Evolutionary conservation across 108 stramenopile species (phyloP).

Genomic region (Mayamaea pseudoterrestris): DNA sequence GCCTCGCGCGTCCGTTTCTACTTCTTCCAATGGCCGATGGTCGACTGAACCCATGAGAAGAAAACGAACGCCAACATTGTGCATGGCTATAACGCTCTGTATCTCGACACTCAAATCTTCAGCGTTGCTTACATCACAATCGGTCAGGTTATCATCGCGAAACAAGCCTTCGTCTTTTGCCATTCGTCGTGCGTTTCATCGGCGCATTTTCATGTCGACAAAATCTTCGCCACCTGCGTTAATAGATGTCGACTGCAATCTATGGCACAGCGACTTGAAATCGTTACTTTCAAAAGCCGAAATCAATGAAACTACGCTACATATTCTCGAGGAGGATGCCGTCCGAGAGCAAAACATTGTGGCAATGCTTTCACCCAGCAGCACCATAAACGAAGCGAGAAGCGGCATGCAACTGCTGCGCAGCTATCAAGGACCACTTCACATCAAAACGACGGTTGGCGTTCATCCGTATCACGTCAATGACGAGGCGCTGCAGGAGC

Average conservation of each 20-base stretch:
- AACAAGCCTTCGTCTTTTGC: too few relatives aligned
- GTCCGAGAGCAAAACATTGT: constrained; percentile 37
- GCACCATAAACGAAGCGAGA: constrained; percentile 48
- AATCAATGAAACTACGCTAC: constrained; percentile 4
- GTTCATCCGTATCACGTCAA: constrained; percentile 70
- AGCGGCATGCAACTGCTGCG: neutral
- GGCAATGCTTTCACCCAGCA: constrained; percentile 60
- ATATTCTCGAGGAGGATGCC: constrained; percentile 34
- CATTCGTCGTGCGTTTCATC: too few relatives aligned
- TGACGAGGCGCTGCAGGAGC: constrained; percentile 16
- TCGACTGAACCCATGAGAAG: too few relatives aligned
- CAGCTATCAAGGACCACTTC: neutral
- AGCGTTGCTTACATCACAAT: too few relatives aligned
- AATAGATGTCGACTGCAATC: constrained; percentile 49
- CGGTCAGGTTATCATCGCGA: too few relatives aligned
- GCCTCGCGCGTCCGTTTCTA: too few relatives aligned
- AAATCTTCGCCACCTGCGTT: constrained; percentile 15
- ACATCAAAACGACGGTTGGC: constrained; percentile 43
- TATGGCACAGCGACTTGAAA: constrained; percentile 30
- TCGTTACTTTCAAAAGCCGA: constrained; percentile 9
- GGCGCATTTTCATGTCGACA: too few relatives aligned
- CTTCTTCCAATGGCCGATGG: too few relatives aligned
- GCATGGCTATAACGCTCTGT: too few relatives aligned
- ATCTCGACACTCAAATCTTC: too few relatives aligned
- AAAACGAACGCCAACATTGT: too few relatives aligned